Percentiles rank a stretch among this genome's conserved stretches.
phyloP scores from a whole-genome alignment of 176 grass and related monocot genomes.

The Zea luxurians region DNA sequence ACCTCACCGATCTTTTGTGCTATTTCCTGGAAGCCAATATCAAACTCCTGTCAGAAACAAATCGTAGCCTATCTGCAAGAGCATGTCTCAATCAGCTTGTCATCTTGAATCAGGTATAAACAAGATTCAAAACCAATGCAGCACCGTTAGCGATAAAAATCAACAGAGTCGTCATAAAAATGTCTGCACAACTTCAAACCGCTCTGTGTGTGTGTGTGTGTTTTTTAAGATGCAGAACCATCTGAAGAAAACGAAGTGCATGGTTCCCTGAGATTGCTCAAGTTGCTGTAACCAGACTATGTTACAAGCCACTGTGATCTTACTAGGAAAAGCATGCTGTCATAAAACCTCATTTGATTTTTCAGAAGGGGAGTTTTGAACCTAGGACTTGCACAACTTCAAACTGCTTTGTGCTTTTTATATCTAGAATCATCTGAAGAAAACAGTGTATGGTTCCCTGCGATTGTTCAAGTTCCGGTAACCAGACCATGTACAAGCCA shows the following conservation, averaged over 20 bases:
- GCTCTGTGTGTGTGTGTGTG: neutral
- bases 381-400: neutral
- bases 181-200: neutral
- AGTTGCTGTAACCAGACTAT: neutral
- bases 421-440: too few species aligned
- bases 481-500: too few species aligned
- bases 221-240: neutral
- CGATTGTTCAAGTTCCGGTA: too few species aligned
- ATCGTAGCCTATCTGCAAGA: neutral
- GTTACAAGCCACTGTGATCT: neutral
- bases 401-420: too few species aligned
- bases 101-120: too few species aligned
- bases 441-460: too few species aligned
- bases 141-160: neutral
- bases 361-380: too few species aligned
- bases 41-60: conserved; percentile 15
- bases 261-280: neutral
- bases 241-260: neutral
- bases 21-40: conserved; percentile 58
- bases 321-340: neutral
- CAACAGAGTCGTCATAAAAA: neutral
- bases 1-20: conserved; percentile 86
- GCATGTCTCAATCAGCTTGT: neutral
- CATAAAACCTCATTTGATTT: neutral
- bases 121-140: neutral